These are phyloP conservation scores for Teratosphaeria nubilosa DNA, from an alignment of 2,329 filamentous ascomycete species.

Conservation along the genomic window DNA sequence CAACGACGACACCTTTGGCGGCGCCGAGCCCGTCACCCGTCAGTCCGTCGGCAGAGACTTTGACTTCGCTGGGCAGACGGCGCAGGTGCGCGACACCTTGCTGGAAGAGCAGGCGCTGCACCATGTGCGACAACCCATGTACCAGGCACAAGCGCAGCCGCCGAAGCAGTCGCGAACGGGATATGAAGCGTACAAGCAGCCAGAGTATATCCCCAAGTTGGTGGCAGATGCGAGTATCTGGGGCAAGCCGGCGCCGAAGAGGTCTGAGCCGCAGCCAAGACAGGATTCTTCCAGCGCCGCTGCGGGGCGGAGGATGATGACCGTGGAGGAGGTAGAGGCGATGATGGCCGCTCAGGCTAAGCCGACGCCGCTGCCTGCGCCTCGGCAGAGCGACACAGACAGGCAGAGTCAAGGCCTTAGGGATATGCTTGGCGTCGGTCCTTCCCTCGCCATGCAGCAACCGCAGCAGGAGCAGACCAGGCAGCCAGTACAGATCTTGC, in stretches of 20 bases:
- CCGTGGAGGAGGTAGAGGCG: slow-evolving; percentile 91
- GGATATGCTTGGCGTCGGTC: slow-evolving; percentile 24
- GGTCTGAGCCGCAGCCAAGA: slow-evolving; percentile 21
- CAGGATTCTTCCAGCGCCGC: slow-evolving; percentile 16
- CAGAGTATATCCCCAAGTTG: slow-evolving; percentile 76
- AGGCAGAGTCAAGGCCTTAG: slow-evolving; percentile 24
- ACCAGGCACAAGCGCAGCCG: slow-evolving; percentile 39
- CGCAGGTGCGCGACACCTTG: slow-evolving; percentile 73
- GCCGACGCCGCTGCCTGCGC: slow-evolving; percentile 11
- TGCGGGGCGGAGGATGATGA: slow-evolving; percentile 70
- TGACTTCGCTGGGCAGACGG: slow-evolving; percentile 91
- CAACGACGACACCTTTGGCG: slow-evolving; percentile 88
- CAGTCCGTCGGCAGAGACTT: slow-evolving; percentile 76
- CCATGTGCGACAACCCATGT: slow-evolving; percentile 51
- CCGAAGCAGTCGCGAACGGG: slow-evolving; percentile 62
- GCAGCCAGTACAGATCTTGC: slow-evolving; percentile 36
- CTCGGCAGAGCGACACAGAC: slow-evolving; percentile 8
- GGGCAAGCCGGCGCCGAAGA: slow-evolving; percentile 60
- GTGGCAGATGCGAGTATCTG: slow-evolving; percentile 90
- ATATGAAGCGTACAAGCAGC: slow-evolving; percentile 83
- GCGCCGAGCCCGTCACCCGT: slow-evolving; percentile 35
- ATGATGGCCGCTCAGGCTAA: slow-evolving; percentile 67
- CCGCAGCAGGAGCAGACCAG: slow-evolving; percentile 26
- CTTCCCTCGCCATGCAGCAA: slow-evolving; percentile 11
- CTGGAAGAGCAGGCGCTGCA: slow-evolving; percentile 85